These are phyloP conservation scores for Lentinus brumalis DNA, from an alignment of 768 basidiomycete genomes.

Conservation along the genomic window DNA sequence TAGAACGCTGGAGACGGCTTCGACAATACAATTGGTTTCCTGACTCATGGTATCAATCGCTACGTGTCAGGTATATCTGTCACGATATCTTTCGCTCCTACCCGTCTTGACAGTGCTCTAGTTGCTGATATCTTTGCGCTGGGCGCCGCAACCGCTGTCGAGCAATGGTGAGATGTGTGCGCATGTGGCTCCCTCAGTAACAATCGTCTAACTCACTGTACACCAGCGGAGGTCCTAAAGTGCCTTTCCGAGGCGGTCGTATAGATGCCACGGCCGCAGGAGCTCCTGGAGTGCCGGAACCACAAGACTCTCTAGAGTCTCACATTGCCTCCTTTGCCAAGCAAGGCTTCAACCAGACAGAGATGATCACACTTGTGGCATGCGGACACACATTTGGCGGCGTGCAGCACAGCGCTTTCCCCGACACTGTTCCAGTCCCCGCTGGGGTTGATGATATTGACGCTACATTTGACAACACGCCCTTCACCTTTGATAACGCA, in stretches of 20 bases:
- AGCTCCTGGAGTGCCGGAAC: slow-evolving; percentile 44
- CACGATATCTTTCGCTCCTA: neutral
- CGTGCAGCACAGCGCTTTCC: slow-evolving; percentile 48
- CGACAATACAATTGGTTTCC: slow-evolving; percentile 44
- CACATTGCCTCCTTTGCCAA: slow-evolving; percentile 43
- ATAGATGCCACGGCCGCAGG: slow-evolving; percentile 43
- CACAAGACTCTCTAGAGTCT: slow-evolving; percentile 42
- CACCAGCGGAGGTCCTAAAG: slow-evolving; percentile 44
- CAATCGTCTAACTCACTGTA: neutral
- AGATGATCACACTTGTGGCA: slow-evolving; percentile 53
- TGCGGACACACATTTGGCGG: slow-evolving; percentile 56
- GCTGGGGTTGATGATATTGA: slow-evolving; percentile 30
- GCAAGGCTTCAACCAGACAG: slow-evolving; percentile 44
- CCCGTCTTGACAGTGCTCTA: slow-evolving; percentile 14
- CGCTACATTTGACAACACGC: slow-evolving; percentile 44
- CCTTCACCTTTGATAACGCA: slow-evolving; percentile 41
- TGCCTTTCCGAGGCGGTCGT: slow-evolving; percentile 45
- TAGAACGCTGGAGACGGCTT: slow-evolving; percentile 54
- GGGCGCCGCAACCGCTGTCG: slow-evolving; percentile 39
- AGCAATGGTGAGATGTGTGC: slow-evolving; percentile 26
- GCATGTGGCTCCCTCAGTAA: neutral
- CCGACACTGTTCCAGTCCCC: slow-evolving; percentile 41
- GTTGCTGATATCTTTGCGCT: slow-evolving; percentile 49
- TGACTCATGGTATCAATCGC: slow-evolving; percentile 44
- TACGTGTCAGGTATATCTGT: slow-evolving; percentile 43